phyloP scores from a whole-genome alignment of 805 yeast species.

The Sugiyamaella valdiviana region DNA sequence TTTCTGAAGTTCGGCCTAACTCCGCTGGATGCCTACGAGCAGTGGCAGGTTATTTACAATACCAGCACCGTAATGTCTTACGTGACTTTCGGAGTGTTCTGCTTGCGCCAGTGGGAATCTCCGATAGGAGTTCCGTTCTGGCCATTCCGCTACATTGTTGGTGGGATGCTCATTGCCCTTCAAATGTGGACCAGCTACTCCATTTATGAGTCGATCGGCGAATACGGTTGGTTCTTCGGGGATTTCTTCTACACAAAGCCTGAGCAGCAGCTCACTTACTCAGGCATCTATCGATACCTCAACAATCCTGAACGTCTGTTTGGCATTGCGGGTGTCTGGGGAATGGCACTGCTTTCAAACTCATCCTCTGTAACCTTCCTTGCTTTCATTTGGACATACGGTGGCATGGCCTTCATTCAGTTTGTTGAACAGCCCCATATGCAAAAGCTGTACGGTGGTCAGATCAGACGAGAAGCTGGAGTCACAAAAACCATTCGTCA shows the following conservation, averaged over 20 bases:
- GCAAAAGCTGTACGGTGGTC: slow-evolving; percentile 67
- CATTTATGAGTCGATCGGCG: slow-evolving; percentile 65
- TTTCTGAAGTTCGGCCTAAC: slow-evolving; percentile 60
- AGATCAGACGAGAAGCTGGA: slow-evolving; percentile 47
- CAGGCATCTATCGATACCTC: slow-evolving; percentile 75
- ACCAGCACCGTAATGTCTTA: slow-evolving; percentile 49
- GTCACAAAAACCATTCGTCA: slow-evolving; percentile 33
- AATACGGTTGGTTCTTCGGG: slow-evolving; percentile 87
- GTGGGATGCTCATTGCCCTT: slow-evolving; percentile 47
- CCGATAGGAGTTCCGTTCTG: slow-evolving; percentile 33
- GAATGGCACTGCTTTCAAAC: slow-evolving; percentile 52
- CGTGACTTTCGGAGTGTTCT: slow-evolving; percentile 41
- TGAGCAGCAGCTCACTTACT: slow-evolving; percentile 51
- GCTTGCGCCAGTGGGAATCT: slow-evolving; percentile 24
- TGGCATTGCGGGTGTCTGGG: slow-evolving; percentile 78
- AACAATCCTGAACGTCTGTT: slow-evolving; percentile 77
- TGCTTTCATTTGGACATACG: slow-evolving; percentile 58
- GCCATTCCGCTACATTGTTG: slow-evolving; percentile 52
- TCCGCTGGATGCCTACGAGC: slow-evolving; percentile 58
- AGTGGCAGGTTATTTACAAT: slow-evolving; percentile 66
- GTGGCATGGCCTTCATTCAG: slow-evolving; percentile 60
- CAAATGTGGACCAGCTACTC: slow-evolving; percentile 68
- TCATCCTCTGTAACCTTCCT: slow-evolving; percentile 44
- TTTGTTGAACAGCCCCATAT: slow-evolving; percentile 74
- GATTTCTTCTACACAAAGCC: slow-evolving; percentile 62